Conservation (phyloP, 768 basidiomycete genomes). For the Leccinum disarticulatum region DNA sequence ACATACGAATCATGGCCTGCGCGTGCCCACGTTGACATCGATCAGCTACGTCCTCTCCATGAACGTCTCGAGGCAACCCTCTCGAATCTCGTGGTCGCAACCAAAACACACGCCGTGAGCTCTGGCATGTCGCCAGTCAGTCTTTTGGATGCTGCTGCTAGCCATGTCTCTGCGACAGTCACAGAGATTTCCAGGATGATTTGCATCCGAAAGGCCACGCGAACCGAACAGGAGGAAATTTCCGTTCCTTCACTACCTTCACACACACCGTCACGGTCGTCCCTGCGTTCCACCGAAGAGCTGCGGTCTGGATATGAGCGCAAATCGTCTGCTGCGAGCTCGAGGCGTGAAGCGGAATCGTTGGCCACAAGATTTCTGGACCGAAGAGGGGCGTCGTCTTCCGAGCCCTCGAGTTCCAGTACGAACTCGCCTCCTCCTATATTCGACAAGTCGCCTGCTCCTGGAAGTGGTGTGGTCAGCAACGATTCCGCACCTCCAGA, state of each 20-base stretch:
- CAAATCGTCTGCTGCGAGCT: constrained; percentile 38
- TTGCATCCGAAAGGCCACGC: constrained; percentile 74
- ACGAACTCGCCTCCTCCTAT: constrained; percentile 75
- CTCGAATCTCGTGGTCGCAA: constrained; percentile 83
- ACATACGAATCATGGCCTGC: constrained; percentile 68
- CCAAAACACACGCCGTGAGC: constrained; percentile 89
- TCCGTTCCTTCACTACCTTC: constrained; percentile 36
- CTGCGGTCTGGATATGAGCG: constrained; percentile 47
- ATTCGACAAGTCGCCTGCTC: constrained; percentile 54
- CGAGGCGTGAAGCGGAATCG: constrained; percentile 32
- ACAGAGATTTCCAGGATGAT: constrained; percentile 86
- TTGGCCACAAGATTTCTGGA: constrained; percentile 23
- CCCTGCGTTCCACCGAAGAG: constrained; percentile 59
- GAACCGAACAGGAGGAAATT: constrained; percentile 70
- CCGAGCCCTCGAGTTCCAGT: constrained; percentile 71
- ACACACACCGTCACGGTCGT: constrained; percentile 33
- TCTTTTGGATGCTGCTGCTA: constrained; percentile 92
- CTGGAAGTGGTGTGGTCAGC: constrained; percentile 49
- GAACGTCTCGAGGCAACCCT: constrained; percentile 86
- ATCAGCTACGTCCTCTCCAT: no score
- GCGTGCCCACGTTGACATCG: constrained; percentile 60
- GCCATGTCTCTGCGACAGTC: constrained; percentile 83
- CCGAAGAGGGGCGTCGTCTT: constrained; percentile 46
- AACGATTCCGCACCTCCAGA: constrained; percentile 69
- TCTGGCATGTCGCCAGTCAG: constrained; percentile 93